Evolutionary conservation across 75 land plant genomes (phyloP).

Genomic region (Ceratopteris richardii): DNA sequence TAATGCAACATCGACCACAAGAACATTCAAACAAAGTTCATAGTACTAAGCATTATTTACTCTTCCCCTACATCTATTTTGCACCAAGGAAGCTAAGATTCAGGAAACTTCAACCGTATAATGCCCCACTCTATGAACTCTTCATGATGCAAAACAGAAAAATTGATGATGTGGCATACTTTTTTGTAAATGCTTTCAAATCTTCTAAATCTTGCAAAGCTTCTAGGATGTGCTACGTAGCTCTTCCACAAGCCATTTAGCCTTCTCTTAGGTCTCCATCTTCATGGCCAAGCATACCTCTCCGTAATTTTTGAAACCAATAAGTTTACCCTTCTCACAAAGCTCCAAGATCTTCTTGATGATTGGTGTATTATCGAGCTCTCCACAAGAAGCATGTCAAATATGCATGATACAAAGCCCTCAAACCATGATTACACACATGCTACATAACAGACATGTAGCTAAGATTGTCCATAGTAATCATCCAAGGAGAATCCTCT

Average conservation of each 20-base stretch:
- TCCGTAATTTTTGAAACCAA: constrained; percentile 71
- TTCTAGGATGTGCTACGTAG: constrained; percentile 78
- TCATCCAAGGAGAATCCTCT: constrained; percentile 85
- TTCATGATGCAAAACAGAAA: too few relatives aligned
- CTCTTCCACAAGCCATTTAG: constrained; percentile 69
- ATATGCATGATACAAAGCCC: constrained; percentile 80
- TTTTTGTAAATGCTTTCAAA: too few relatives aligned
- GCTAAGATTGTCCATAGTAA: constrained; percentile 75
- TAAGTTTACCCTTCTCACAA: constrained; percentile 71
- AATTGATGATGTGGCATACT: too few relatives aligned
- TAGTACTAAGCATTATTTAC: too few relatives aligned
- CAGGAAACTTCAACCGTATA: too few relatives aligned
- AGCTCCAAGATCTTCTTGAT: constrained; percentile 68
- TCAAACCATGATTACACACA: constrained; percentile 53
- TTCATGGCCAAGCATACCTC: constrained; percentile 95
- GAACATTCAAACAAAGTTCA: too few relatives aligned
- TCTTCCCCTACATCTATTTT: too few relatives aligned
- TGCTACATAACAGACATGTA: constrained; percentile 70
- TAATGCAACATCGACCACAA: too few relatives aligned
- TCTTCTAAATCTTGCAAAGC: too few relatives aligned
- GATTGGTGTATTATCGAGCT: constrained; percentile 66
- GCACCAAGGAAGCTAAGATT: too few relatives aligned
- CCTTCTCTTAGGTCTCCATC: constrained; percentile 80
- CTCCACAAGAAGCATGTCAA: constrained; percentile 72
- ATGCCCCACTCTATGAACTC: too few relatives aligned